Conservation (phyloP, 2,329 filamentous ascomycete species). For the Cadophora luteo-olivacea region DNA sequence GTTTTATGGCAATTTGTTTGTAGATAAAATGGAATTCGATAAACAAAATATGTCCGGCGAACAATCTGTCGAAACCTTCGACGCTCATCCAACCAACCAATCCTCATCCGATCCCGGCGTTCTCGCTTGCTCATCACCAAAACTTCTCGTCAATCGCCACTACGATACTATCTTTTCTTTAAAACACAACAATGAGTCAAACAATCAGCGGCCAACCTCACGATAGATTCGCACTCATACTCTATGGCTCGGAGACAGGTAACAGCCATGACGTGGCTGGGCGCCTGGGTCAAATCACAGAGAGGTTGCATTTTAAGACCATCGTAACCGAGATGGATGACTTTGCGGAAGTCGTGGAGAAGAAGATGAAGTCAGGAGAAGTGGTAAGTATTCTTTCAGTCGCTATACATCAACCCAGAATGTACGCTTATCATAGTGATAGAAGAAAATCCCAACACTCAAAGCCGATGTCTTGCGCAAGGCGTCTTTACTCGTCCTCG, state of each 20-base stretch:
- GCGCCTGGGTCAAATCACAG: slow-evolving; percentile 76
- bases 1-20: background rate
- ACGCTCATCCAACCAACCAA: background rate
- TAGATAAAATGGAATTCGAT: no score
- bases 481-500: slow-evolving; percentile 72
- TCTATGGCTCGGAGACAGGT: slow-evolving; percentile 95
- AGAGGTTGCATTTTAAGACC: slow-evolving; percentile 80
- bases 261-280: slow-evolving; percentile 91
- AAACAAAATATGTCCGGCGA: no score
- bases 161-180: background rate
- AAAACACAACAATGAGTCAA: slow-evolving; percentile 3
- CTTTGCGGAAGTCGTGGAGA: slow-evolving; percentile 16
- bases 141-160: slow-evolving; percentile 12
- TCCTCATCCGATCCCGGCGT: slow-evolving; percentile 14
- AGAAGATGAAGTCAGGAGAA: slow-evolving; percentile 56
- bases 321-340: slow-evolving; percentile 77
- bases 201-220: slow-evolving; percentile 36
- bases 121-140: slow-evolving; percentile 14
- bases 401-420: background rate
- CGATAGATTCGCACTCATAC: slow-evolving; percentile 66
- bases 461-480: slow-evolving; percentile 53
- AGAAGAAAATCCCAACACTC: slow-evolving; percentile 8
- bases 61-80: no score
- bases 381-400: slow-evolving; percentile 62
- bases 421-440: slow-evolving; percentile 45